Percentiles rank a stretch among this genome's conserved stretches.
Conservation (phyloP, 768 basidiomycete genomes). For the Lentinula sp. region DNA sequence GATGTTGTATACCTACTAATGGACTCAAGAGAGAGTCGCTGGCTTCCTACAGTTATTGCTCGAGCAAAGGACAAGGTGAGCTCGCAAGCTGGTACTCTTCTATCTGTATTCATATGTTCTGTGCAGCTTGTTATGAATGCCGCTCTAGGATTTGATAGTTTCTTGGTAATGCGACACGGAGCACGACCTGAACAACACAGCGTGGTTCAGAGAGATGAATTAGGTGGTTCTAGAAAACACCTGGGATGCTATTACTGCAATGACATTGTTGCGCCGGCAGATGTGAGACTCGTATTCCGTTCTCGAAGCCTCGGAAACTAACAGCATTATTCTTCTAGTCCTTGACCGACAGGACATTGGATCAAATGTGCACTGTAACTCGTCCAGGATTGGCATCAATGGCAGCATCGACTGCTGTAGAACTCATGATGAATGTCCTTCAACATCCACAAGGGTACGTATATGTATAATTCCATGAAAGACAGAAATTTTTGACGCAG, state of each 20-base stretch:
- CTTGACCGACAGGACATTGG: constrained; percentile 84
- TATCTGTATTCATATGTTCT: not conserved
- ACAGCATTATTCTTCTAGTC: constrained; percentile 17
- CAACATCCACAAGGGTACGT: constrained; percentile 86
- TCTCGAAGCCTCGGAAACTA: not conserved
- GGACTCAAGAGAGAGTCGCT: constrained; percentile 97
- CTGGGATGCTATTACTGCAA: constrained; percentile 99
- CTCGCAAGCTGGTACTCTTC: not conserved
- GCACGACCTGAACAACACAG: constrained; percentile 36
- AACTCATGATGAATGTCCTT: constrained; percentile 80
- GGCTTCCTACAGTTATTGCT: constrained; percentile 90
- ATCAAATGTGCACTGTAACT: constrained; percentile 99
- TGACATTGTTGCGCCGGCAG: constrained; percentile 93
- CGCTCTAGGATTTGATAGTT: constrained; percentile 93
- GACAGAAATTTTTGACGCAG: not conserved
- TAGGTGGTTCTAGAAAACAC: constrained; percentile 16
- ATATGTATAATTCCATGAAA: not conserved
- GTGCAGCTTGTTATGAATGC: constrained; percentile 85
- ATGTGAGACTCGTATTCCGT: constrained; percentile 46
- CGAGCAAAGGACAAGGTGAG: constrained; percentile 79
- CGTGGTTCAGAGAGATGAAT: constrained; percentile 18
- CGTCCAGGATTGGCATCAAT: constrained; percentile 91
- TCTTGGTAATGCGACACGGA: constrained; percentile 95
- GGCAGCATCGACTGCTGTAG: constrained; percentile 88
- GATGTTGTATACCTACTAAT: constrained; percentile 91